Conservation (phyloP, 2,329 filamentous ascomycete species). For the Canariomyces notabilis region DNA sequence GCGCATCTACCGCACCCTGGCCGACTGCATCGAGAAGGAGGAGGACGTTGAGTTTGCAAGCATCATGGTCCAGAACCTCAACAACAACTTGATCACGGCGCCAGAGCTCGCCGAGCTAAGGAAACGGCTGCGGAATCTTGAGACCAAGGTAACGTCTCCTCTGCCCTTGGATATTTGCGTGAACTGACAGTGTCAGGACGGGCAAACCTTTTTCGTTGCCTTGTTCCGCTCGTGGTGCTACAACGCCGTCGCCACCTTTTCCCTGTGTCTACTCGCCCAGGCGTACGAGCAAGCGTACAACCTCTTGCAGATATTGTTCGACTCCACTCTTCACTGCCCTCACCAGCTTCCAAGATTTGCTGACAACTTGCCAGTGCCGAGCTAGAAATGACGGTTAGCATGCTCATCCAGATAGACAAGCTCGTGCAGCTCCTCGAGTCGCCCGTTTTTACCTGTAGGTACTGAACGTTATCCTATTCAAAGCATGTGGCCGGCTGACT, state of each 20-base stretch:
- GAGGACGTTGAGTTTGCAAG: constrained; percentile 98
- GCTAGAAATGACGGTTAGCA: constrained; percentile 97
- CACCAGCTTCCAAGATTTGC: constrained; percentile 2
- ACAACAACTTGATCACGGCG: constrained; percentile 97
- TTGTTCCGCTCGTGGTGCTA: constrained; percentile 97
- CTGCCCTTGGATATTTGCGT: background rate
- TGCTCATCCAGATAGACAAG: constrained; percentile 98
- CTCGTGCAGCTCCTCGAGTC: constrained; percentile 94
- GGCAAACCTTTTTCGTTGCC: constrained; percentile 90
- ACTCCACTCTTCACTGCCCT: constrained; percentile 6
- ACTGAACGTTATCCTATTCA: no score
- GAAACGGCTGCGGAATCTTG: constrained; percentile 83
- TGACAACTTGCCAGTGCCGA: constrained; percentile 62
- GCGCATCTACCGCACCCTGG: constrained; percentile 89
- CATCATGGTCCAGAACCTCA: constrained; percentile 98
- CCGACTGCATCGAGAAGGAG: constrained; percentile 94
- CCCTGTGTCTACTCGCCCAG: constrained; percentile 87
- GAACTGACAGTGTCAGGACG: constrained; percentile 54
- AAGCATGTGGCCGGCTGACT: no score
- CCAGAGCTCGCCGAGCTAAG: constrained; percentile 88
- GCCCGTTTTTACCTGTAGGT: constrained; percentile 95
- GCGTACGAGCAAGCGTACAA: constrained; percentile 98
- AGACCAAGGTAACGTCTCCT: constrained; percentile 60
- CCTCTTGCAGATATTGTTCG: constrained; percentile 87
- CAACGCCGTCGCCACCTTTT: constrained; percentile 96